Base-by-base conservation (phyloP, 129 eudicot species). In the Artemisia tridentata region DNA sequence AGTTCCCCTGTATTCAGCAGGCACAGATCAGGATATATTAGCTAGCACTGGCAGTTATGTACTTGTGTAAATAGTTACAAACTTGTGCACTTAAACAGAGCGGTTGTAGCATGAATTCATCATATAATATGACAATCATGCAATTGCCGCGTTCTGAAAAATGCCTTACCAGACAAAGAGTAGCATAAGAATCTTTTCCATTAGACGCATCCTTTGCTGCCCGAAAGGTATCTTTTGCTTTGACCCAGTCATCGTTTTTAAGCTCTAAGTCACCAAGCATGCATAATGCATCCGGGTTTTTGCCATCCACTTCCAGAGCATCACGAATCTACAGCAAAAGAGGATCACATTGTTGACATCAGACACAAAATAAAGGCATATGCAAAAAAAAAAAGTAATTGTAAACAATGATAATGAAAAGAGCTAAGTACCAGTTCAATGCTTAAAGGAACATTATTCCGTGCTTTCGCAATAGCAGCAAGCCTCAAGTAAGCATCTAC, bases 251-350 rank as follows among this genome's bases (percentile, higher is more conserved):
- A 80, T 89, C 96, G 49, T 93, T 93, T 80, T 93, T 93, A 72
- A 93, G 98, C 81, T 93, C 98, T 82, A 93, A 84, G 72, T 88
- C 95, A 75, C 98, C 98, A 59, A 89, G 88, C 92, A 93, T 87
- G 54, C 90, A 71, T 66, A 93, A 79, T 71, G 97, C 97, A 84
- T 88, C 86, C 4, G 95, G 90, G 71, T 85, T 85, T 84, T 93
- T 93, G n/a, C 84, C 98, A 79, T 93, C 91, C 76, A 89, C 87
- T 72, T 83, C 84, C 64, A 93, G 76, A 19, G 97, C 95, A 83
- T 93, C 97, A 48, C 80, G 92, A 51, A 93, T 83, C 98, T 93
- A 72, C 63, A 53, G 50, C 66, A 69, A 68, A 48, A 67, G 23
- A 65, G 60, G 13, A 71, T 9, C 67, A 23, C 74, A 59, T 27